phyloP scores from a whole-genome alignment of 2,329 filamentous ascomycete species.

The Lanzia echinophila region DNA sequence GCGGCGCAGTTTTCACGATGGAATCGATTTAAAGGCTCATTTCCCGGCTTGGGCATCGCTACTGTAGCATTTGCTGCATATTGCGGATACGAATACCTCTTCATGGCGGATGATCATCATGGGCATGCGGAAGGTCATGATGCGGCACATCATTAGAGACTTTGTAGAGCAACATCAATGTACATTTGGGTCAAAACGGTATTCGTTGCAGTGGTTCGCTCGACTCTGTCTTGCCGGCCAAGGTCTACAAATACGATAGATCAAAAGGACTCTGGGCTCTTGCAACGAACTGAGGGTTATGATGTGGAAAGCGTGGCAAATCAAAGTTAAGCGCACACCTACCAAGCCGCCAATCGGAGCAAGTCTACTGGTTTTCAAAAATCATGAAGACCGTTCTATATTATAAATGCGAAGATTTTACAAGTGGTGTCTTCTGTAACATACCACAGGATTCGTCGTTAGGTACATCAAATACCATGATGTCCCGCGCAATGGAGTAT shows the following conservation, averaged over 20 bases:
- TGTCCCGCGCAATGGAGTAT: no score
- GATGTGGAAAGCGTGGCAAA: no score
- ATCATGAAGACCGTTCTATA: no score
- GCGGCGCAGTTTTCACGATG: slow-evolving; percentile 77
- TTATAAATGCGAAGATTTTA: no score
- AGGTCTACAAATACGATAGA: neutral
- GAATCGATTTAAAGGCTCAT: slow-evolving; percentile 80
- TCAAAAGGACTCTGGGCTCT: neutral
- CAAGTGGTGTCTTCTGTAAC: no score
- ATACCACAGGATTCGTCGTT: no score
- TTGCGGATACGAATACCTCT: slow-evolving; percentile 83
- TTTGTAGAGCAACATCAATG: slow-evolving; percentile 18
- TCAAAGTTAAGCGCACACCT: no score
- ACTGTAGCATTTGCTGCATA: slow-evolving; percentile 87
- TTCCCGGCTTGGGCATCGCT: slow-evolving; percentile 89
- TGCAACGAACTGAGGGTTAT: no score
- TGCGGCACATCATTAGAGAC: slow-evolving; percentile 50
- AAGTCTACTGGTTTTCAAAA: no score
- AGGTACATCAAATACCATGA: no score
- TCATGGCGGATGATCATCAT: slow-evolving; percentile 67
- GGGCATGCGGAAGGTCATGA: slow-evolving; percentile 44
- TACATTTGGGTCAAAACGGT: slow-evolving; percentile 33
- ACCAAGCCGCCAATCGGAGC: no score
- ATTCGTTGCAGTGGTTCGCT: neutral
- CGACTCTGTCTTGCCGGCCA: neutral